Conservation (phyloP, 495 filamentous ascomycete species). For the Aspergillus cavernicola region DNA sequence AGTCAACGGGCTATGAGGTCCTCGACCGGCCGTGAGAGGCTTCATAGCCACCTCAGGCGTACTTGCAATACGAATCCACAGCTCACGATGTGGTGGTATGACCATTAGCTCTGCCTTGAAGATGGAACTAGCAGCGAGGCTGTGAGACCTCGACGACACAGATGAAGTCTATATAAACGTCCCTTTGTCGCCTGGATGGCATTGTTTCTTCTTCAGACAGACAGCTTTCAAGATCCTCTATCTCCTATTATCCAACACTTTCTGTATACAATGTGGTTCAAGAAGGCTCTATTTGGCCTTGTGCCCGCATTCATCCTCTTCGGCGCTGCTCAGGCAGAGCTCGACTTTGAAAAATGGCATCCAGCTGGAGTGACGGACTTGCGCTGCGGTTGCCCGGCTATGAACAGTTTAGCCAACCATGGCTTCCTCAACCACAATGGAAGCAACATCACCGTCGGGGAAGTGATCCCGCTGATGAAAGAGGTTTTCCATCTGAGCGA, state of each 20-base stretch:
- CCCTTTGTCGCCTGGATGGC: background rate
- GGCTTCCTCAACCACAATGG: conserved; percentile 4
- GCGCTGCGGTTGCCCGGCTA: conserved; percentile 1
- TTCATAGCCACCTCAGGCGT: background rate
- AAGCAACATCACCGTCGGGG: background rate
- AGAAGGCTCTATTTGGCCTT: background rate
- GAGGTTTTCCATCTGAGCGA: background rate
- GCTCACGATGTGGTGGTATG: background rate
- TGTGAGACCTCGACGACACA: too few relatives aligned
- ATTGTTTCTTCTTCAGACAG: background rate
- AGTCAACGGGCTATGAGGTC: background rate
- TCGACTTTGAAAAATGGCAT: background rate
- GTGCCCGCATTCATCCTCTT: background rate
- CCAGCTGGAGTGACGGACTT: background rate
- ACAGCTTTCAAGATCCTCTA: background rate
- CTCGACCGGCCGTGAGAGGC: background rate
- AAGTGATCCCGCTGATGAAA: background rate
- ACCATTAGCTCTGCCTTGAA: background rate
- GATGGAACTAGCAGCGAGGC: background rate
- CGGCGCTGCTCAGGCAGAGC: background rate
- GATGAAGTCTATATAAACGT: background rate
- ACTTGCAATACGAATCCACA: background rate
- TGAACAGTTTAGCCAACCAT: conserved; percentile 3
- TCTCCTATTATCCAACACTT: background rate
- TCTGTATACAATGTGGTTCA: background rate